Evolutionary conservation across 495 filamentous ascomycete species (phyloP), one percentile per base, ranked within the genome.

Genomic region (Hypomontagnella submonticulosa): DNA sequence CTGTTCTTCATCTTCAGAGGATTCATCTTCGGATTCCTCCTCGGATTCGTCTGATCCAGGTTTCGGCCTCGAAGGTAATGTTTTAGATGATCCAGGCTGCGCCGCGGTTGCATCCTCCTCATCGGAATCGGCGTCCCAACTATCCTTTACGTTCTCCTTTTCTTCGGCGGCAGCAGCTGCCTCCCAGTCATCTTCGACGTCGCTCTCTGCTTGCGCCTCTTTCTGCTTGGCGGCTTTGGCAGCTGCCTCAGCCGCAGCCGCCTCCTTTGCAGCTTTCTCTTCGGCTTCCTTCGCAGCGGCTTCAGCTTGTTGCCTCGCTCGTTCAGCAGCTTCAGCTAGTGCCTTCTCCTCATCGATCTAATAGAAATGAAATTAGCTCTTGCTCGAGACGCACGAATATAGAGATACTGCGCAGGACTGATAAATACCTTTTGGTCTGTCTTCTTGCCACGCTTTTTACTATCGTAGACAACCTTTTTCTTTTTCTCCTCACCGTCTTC

Each of bases 61-160:
- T 32, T 88, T 80, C 15, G 61, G 63, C 61, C 78, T 74, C 38
- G 72, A 77, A 16, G 77, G 78, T 42, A 82, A 57, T 0, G 66
- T 30, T 38, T 76, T 76, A 6, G 57, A n/a, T 11, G 72, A 33
- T 7, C 58, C 66, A 20, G 66, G 54, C 13, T 75, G 71, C 15
- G 66, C 60, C 20, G 66, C 53, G 51, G 80, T 72, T 41, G 73
- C 58, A 37, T 81, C 78, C 4, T 96, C 93, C 12, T 94, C 92
- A 4, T 91, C 93, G 0, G 88, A 87, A 30, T 89, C 85, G 52
- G 91, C 92, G 74, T 98, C 95, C 94, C 94, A 98, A 77, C 89
- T 94, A 56, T 97, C 95, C 73, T 97, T 97, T 47, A 96, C 83
- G 56, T 90, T 19, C 33, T 12, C 36, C 10, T 53, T 27, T 3